These are phyloP conservation scores for Aspergillus latus DNA, from an alignment of 2,329 filamentous ascomycete species.

Conservation along the genomic window DNA sequence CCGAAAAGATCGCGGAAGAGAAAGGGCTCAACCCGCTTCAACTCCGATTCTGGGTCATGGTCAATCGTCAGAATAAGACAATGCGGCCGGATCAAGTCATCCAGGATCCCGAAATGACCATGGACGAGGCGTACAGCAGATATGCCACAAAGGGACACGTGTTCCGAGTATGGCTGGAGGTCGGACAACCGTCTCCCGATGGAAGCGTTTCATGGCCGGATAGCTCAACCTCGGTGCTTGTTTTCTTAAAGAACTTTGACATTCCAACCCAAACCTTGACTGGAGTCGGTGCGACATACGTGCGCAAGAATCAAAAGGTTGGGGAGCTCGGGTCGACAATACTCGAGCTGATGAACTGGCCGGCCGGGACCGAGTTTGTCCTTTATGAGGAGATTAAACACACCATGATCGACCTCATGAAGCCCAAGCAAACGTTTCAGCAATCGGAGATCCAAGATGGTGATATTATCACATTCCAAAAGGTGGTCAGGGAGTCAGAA, in stretches of 20 bases:
- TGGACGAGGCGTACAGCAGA: constrained; percentile 71
- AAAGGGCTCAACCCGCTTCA: constrained; percentile 65
- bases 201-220: constrained; percentile 70
- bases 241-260: constrained; percentile 94
- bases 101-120: constrained; percentile 70
- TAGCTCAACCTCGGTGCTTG: constrained; percentile 63
- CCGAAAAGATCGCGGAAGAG: constrained; percentile 68
- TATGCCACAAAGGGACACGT: constrained; percentile 66
- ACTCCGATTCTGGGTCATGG: constrained; percentile 92
- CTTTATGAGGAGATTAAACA: constrained; percentile 98
- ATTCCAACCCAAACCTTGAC: constrained; percentile 69
- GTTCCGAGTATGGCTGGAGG: constrained; percentile 85
- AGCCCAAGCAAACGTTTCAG: constrained; percentile 83
- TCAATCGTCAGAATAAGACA: constrained; percentile 97
- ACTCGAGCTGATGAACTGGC: constrained; percentile 80
- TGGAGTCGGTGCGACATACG: constrained; percentile 81
- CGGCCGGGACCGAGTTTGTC: constrained; percentile 67
- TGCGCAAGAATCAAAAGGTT: constrained; percentile 83
- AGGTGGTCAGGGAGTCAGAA: constrained; percentile 50
- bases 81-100: constrained; percentile 87
- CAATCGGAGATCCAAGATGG: constrained; percentile 95
- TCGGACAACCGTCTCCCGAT: constrained; percentile 66
- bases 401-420: constrained; percentile 93
- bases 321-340: constrained; percentile 79
- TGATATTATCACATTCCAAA: constrained; percentile 94